Conservation (phyloP, 2,329 filamentous ascomycete species). For the Alternaria metachromatica region DNA sequence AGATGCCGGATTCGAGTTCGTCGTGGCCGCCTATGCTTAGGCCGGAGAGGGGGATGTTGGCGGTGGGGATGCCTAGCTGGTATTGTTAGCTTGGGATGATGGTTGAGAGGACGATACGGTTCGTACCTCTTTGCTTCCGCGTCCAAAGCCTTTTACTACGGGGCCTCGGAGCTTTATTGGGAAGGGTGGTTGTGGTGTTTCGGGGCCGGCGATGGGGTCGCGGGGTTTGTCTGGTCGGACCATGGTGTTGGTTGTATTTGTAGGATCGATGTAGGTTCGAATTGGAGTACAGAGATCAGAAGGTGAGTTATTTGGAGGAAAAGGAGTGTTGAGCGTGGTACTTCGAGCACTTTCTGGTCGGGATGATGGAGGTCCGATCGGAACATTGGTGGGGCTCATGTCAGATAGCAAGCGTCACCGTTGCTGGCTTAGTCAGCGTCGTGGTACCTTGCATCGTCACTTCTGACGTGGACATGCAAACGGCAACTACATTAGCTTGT, state of each 20-base stretch:
- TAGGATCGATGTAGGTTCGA: too few species aligned
- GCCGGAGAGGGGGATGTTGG: conserved; percentile 76
- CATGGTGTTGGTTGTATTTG: conserved; percentile 19
- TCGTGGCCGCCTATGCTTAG: conserved; percentile 73
- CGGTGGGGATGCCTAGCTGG: conserved; percentile 93
- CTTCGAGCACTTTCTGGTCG: conserved; percentile 20
- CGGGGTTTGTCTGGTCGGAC: conserved; percentile 32
- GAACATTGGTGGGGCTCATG: conserved; percentile 18
- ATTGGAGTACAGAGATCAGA: background rate
- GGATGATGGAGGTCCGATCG: conserved; percentile 18
- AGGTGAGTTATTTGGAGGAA: background rate
- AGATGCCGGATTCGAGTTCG: conserved; percentile 77
- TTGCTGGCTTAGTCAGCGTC: conserved; percentile 15
- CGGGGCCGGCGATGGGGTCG: conserved; percentile 70
- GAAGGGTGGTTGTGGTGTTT: conserved; percentile 75
- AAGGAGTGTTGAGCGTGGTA: background rate
- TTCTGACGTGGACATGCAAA: background rate
- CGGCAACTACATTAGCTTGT: background rate
- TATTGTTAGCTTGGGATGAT: background rate
- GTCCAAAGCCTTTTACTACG: conserved; percentile 91
- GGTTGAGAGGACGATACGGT: too few species aligned
- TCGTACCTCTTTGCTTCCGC: conserved; percentile 86
- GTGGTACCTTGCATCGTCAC: background rate
- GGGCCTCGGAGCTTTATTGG: conserved; percentile 83
- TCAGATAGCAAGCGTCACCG: conserved; percentile 1